These are phyloP conservation scores for Holtermannia corniformis DNA, from an alignment of 768 basidiomycete species.

Conservation along the genomic window DNA sequence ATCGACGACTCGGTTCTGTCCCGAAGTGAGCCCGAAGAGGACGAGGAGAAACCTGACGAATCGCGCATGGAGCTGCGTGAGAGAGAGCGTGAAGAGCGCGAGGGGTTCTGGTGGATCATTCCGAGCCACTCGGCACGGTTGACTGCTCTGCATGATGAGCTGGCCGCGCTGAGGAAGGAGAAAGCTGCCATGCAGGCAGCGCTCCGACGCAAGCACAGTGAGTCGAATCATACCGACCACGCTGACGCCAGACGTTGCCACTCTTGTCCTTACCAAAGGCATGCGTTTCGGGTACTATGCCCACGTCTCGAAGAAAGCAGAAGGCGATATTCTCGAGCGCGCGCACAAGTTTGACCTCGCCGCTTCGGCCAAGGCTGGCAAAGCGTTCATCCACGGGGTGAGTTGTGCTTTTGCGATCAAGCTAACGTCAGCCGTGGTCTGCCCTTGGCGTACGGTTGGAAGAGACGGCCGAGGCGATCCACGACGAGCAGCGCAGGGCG, in stretches of 20 bases:
- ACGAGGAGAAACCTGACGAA: constrained; percentile 15
- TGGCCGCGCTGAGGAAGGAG: constrained; percentile 9
- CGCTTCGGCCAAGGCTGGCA: constrained; percentile 10
- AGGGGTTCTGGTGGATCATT: constrained; percentile 30
- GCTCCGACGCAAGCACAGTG: constrained; percentile 15
- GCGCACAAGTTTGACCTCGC: constrained; percentile 18
- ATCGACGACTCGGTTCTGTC: constrained; percentile 23
- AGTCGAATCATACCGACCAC: background rate
- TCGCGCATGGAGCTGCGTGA: constrained; percentile 15
- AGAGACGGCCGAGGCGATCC: constrained; percentile 16
- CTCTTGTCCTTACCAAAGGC: constrained; percentile 6
- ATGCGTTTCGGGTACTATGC: constrained; percentile 17
- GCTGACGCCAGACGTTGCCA: constrained; percentile 1
- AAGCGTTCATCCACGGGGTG: constrained; percentile 21
- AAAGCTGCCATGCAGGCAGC: constrained; percentile 19
- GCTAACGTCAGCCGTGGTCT: constrained; percentile 23
- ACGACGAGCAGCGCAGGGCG: constrained; percentile 44
- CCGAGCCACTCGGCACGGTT: constrained; percentile 19
- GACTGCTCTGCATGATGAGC: constrained; percentile 9
- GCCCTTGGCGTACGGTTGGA: constrained; percentile 26
- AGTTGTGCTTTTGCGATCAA: constrained; percentile 3
- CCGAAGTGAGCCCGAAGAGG: constrained; percentile 1
- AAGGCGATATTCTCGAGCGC: constrained; percentile 19
- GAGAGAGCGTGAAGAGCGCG: constrained; percentile 16
- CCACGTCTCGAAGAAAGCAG: constrained; percentile 11